Evolutionary conservation across 257 asterid species (phyloP).

Genomic region (Salvia miltiorrhiza): DNA sequence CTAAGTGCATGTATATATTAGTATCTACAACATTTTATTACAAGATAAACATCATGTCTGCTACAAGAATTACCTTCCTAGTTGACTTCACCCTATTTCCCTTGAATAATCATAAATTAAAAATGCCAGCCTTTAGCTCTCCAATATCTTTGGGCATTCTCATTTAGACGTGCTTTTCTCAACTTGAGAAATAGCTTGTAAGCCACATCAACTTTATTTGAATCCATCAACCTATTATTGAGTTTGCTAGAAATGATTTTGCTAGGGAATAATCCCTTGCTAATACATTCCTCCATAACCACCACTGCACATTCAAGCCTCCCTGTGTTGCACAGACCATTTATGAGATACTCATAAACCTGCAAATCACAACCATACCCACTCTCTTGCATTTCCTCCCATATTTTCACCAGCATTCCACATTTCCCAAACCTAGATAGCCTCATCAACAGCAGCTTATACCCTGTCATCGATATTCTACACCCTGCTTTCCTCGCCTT

Average conservation of each 20-base stretch:
- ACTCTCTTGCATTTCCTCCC: conserved; percentile 82
- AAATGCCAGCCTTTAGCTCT: conserved; percentile 29
- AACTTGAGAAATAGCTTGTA: conserved; percentile 61
- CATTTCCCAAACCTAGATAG: conserved; percentile 86
- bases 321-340: conserved; percentile 81
- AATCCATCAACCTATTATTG: conserved; percentile 48
- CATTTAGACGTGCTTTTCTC: conserved; percentile 56
- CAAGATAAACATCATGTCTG: no score
- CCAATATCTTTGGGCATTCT: conserved; percentile 76
- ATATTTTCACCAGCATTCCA: conserved; percentile 62
- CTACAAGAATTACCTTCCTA: no score
- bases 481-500: conserved; percentile 77
- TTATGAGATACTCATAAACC: conserved; percentile 52
- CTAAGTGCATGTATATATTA: no score
- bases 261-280: conserved; percentile 55
- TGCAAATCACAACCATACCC: conserved; percentile 72
- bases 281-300: conserved; percentile 65
- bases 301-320: conserved; percentile 62
- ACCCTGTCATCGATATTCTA: conserved; percentile 54
- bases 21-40: no score
- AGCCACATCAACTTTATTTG: conserved; percentile 66
- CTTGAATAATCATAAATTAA: no score
- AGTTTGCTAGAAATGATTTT: conserved; percentile 55
- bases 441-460: conserved; percentile 73
- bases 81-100: no score